Base-by-base conservation (phyloP, 2,329 filamentous ascomycete genomes). In the Colletotrichum eremochloae region DNA sequence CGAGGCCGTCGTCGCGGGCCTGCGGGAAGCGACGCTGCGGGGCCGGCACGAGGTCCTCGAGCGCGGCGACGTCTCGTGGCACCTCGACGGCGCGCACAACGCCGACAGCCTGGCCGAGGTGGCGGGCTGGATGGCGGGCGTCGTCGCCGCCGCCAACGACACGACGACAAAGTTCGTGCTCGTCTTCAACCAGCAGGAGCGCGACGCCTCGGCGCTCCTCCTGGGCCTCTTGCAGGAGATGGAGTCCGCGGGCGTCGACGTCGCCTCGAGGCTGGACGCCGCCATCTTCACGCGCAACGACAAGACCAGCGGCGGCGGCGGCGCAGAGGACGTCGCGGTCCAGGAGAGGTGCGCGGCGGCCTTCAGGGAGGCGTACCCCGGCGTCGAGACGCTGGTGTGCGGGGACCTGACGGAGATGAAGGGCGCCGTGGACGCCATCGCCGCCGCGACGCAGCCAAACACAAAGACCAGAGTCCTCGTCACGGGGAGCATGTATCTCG, bases 41-140 rank as follows among this genome's bases (percentile, higher is more conserved):
- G 96, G 96, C 5, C 88, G 96, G 57, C 98, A 95, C 78, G 89
- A 92, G 75, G 83, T 87, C 52, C 89, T 87, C 76, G 75, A 81
- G 4, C 88, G 90, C 73, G 85, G 84, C 3, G 78, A 78, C 2
- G 84, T 97, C 6, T 87, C 86, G 20, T 99, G 96, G 95, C 93
- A 95, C 78, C 89, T 99, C 29, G 96, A 99, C 79, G 95, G 96
- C 11, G 96, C 95, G 2, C 96, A 99, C 81, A 99, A 96, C 0
- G 86, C 93, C 4, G 96, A 98, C 79, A 98, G 95, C 79, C 92
- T 99, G 67, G 89, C 92, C 74, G 88, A 94, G 75, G 94, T 94
- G 5, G 92, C 92, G 0, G 88, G 89, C 74, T 98, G 95, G 95
- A 98, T 97, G 78, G 89, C 90, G 3, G 55, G 60, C 38, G n/a